Base-by-base conservation (phyloP, 2,329 filamentous ascomycete species). In the Colletotrichum sp. region DNA sequence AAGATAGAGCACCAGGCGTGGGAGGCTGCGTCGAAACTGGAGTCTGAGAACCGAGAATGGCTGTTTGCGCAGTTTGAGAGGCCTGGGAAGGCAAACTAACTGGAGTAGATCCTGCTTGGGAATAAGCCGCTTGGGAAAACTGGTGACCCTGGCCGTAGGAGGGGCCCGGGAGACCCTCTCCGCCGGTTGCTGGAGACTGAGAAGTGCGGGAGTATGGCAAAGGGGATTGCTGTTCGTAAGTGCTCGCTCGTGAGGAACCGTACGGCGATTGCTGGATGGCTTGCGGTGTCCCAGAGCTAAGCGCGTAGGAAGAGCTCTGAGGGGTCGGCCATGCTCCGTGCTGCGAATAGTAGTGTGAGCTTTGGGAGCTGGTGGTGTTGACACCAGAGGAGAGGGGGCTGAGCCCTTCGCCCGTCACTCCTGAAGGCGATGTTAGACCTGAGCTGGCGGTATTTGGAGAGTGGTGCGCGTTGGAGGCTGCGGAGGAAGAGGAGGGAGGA, bases 81-180 rank as follows among this genome's bases (percentile, higher is more conserved):
- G 68, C 78, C 39, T 84, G 85, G 65, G 82, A 81, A 60, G 80
- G 80, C 71, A 84, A 82, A 76, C 78, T 83, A 28, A 82, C 83
- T 69, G 86, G 84, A 55, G 81, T 81, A 49, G 82, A 81, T 36
- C 86, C 90, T 28, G 81, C 81, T 34, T 78, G 78, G 13, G 90
- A 88, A 81, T 92, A 89, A 21, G 91, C 86, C 78, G 90, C 90
- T 76, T 92, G 89, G 82, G 93, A 95, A 39, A 92, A 88, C 60
- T 92, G 73, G 76, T 93, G 89, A 78, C 92, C 92, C 77, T 92
- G 88, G 78, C 94, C 93, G 84, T 93, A 95, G 8, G 93, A 90
- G 76, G 93, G 92, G 71, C 91, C 88, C 76, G 94, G 90, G 71
- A 96, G 87, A 65, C 89, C 89, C 81, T 95, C 92, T 64, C 87